Base-by-base conservation (phyloP, 305 asterid species). In the Fraxinus ornus region DNA sequence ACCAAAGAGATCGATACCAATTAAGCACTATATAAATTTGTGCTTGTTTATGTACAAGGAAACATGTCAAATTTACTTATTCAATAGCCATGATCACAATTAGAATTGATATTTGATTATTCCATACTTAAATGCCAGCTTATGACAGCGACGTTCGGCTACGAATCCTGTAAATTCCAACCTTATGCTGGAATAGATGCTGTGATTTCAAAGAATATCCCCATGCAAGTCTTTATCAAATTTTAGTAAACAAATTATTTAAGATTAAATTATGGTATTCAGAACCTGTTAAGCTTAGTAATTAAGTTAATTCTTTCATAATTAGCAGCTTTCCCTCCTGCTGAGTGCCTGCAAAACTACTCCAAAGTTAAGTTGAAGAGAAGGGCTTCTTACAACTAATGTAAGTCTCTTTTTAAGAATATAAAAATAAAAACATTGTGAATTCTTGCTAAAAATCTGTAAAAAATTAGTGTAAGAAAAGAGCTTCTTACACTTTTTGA, bases 141-240 rank as follows among this genome's bases (percentile, higher is more conserved):
- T n/a, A n/a, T n/a, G 22, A 52, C 64, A 52, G 22, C 17, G 64
- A 52, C 2, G 64, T 52, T 17, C 5, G 64, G 64, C 12, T 60
- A 60, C 15, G 7, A 60, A 60, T 60, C 70, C 30, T 60, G 19
- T 60, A 60, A 60, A 19, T 57, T n/a, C 28, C 30, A 21, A 60
- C 1, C 28, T 60, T 60, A 60, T 19, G 32, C 26, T 19, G 33
- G n/a, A 62, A 62, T 22, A 21, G 72, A 62, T 83, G 57, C 78
- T 72, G 41, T 60, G 81, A 75, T 75, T 3, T 75, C 9, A 39
- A 57, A 68, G 86, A 79, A 83, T 83, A 83, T 83, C 24, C 86
- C 30, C 68, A 13, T 79, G 60, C 35, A 83, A 64, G 83, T 79
- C 83, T 41, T 41, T 75, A 28, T 64, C 60, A 64, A 44, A 62